phyloP scores from a whole-genome alignment of 148 eudicot species.

The Chenopodium album region DNA sequence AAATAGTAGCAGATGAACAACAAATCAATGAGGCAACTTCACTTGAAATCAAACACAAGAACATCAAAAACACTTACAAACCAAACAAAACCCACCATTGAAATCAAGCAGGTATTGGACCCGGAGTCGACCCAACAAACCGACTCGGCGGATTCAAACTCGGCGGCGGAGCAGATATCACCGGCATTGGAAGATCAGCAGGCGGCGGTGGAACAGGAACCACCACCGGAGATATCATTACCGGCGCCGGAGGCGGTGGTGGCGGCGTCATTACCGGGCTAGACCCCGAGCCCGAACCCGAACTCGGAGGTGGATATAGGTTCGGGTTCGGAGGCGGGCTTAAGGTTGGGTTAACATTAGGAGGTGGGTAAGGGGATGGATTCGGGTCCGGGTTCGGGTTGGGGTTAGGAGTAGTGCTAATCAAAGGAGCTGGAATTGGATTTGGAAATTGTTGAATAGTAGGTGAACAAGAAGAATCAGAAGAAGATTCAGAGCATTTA shows the following conservation, averaged over 20 bases:
- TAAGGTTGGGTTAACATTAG: conserved; percentile 21
- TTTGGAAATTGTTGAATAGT: conserved; percentile 19
- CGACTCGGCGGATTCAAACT: conserved; percentile 39
- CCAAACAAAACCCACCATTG: neutral
- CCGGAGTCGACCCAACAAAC: conserved; percentile 40
- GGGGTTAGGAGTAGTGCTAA: conserved; percentile 5
- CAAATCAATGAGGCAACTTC: neutral
- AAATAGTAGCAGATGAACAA: neutral
- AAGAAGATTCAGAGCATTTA: conserved; percentile 29
- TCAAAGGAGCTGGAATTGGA: conserved; percentile 17
- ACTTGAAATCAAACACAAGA: neutral
- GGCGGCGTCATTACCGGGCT: neutral
- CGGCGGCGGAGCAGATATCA: conserved; percentile 39
- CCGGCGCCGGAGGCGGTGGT: neutral
- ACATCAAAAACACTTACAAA: no score
- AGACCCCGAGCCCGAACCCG: conserved; percentile 9
- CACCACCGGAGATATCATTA: no score
- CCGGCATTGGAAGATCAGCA: conserved; percentile 6
- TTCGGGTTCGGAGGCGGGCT: conserved; percentile 4
- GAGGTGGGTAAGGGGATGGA: conserved; percentile 6
- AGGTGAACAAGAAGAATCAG: conserved; percentile 13
- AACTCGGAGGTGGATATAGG: conserved; percentile 22
- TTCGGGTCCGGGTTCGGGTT: conserved; percentile 17
- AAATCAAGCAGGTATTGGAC: conserved; percentile 39
- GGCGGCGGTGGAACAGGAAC: conserved; percentile 15